These are phyloP conservation scores for Leccinum subrobustum DNA, from an alignment of 1,284 basidiomycete species.

Conservation along the genomic window DNA sequence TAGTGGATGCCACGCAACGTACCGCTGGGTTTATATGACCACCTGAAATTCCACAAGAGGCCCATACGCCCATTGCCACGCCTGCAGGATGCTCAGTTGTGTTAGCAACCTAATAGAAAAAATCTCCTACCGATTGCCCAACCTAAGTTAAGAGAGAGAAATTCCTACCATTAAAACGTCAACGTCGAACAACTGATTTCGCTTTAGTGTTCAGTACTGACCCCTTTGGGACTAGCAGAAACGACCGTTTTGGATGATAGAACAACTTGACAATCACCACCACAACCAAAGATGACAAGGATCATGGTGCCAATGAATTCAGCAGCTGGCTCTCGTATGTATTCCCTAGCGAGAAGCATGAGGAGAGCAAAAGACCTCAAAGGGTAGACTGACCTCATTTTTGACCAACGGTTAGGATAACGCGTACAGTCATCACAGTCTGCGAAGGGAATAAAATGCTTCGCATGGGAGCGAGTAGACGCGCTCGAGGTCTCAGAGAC, in stretches of 20 bases:
- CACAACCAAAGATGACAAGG: constrained; percentile 64
- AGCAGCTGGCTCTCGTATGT: constrained; percentile 60
- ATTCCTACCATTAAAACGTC: constrained; percentile 42
- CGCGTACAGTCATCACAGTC: constrained; percentile 28
- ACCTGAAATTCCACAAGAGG: constrained; percentile 64
- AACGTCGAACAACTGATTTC: neutral
- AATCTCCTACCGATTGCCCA: constrained; percentile 58
- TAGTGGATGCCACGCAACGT: constrained; percentile 20
- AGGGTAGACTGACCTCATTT: constrained; percentile 45
- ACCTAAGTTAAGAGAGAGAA: constrained; percentile 58
- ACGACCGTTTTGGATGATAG: constrained; percentile 54
- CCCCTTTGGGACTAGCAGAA: constrained; percentile 55
- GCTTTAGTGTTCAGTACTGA: constrained; percentile 37
- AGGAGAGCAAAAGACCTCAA: neutral
- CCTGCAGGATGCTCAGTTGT: constrained; percentile 29
- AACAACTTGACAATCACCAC: constrained; percentile 62
- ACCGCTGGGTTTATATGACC: constrained; percentile 81
- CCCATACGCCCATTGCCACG: constrained; percentile 65
- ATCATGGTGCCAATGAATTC: constrained; percentile 71
- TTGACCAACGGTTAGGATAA: constrained; percentile 57
- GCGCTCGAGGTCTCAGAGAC: constrained; percentile 19
- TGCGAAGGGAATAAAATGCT: constrained; percentile 18
- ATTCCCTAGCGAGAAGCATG: constrained; percentile 32
- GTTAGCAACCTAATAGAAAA: neutral
- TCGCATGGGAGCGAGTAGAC: constrained; percentile 3